Evolutionary conservation across 129 eudicot species (phyloP), one percentile per base, ranked within the genome.

Genomic region (Smallanthus sonchifolius): DNA sequence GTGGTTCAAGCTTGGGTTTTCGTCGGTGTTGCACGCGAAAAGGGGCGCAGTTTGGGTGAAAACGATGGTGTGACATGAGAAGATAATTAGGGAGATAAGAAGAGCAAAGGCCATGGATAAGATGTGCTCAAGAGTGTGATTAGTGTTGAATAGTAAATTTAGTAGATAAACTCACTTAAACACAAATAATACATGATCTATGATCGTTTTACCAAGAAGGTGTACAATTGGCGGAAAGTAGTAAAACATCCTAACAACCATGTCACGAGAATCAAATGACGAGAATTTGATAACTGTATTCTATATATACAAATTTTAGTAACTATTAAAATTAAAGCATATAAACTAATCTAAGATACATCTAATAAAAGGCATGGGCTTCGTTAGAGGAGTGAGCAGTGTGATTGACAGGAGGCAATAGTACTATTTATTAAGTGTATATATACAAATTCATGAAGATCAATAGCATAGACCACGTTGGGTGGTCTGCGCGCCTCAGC

Each of bases 21-120:
- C 20, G 3, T 81, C 63, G 4, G 69, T 30, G 20, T 89, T 92
- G 77, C 98, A 92, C 16, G 98, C 98, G 76, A 83, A 92, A 61
- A 45, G 75, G 5, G 91, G 79, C 34, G 65, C 17, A 39, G 69
- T 61, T 70, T 86, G 88, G 39, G 84, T 82, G 6, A 8, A 34
- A 49, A 76, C 80, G 3, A 17, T 36, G 72, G 20, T 16, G 2
- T 13, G 36, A 14, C 24, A 59, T 9, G 67, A 47, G 1, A 47
- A 79, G 38, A 35, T 36, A 35, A 69, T 32, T n/a, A n/a, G n/a
- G 16, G 78, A 39, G 17, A 79, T 36, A 62, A 75, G 36, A 42
- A 79, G 72, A 5, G 38, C 32, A 36, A 13, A 63, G 11, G 38
- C 70, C 78, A 74, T 74, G 10, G 20, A 30, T 60, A 38, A 52